Evolutionary conservation across 306 rosid species (phyloP), one percentile per base, ranked within the genome.

Genomic region (Quercus dentata): DNA sequence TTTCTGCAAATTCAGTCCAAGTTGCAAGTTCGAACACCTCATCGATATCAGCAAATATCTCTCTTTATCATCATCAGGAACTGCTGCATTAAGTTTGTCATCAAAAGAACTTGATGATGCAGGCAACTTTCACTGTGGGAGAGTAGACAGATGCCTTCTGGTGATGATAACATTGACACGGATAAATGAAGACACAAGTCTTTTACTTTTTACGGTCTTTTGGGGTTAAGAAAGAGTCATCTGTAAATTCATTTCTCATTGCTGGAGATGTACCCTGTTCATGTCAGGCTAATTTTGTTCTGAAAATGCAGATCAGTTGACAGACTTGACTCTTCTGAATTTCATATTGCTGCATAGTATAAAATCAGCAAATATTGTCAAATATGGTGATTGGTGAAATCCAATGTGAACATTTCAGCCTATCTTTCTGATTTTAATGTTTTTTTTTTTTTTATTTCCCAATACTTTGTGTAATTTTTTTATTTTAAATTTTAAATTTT

Each of bases 1-100:
- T 72, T 92, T 92, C 82, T 95, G 99, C 88, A 95, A 95, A 89
- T 95, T 95, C 27, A 98, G 99, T 35, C 99, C 98, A 30, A 88
- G 97, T 83, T 92, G 99, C 92, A 92, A 92, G 91, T 95, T 95
- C 81, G 96, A 92, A 73, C 99, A 95, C 68, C 99, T 96, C 54
- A 91, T 92, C 94, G 95, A 88, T 92, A 86, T 91, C 90, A 81
- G 62, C 97, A 25, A 88, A 91, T 83, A 81, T 82, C 4, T 78
- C 97, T 8, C 93, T 78, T 85, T 0, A 19, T 87, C 98, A 19
- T 81, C 97, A 4, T 91, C 99, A 0, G 94, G 90, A 80, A 74
- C 92, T 35, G 74, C 97, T 73, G 96, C 88, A 59, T 85, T 94
- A 82, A 90, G 85, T 85, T 86, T 94, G 77, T 90, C 98, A 68